phyloP scores from a whole-genome alignment of 768 basidiomycete genomes.

The Crucibulum laeve region DNA sequence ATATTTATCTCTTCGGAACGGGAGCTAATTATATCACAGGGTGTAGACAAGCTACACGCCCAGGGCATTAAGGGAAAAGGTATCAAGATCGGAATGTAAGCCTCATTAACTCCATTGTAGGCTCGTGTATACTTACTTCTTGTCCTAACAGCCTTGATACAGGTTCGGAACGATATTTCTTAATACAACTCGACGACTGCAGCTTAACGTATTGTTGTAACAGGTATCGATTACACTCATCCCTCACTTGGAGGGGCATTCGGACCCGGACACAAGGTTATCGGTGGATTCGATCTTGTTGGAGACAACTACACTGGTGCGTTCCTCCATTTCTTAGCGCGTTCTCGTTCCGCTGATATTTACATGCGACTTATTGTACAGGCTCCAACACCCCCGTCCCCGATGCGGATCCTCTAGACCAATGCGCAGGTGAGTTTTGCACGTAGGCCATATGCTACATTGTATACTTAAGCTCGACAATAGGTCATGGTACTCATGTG shows the following conservation, averaged over 20 bases:
- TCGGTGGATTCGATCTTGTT: conserved; percentile 55
- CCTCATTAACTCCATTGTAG: conserved; percentile 10
- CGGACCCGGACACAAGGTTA: conserved; percentile 48
- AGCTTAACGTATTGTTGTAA: not conserved
- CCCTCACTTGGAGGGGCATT: conserved; percentile 50
- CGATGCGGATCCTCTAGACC: conserved; percentile 48
- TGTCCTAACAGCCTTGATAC: conserved; percentile 41
- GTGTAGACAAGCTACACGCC: conserved; percentile 63
- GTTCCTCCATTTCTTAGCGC: not conserved
- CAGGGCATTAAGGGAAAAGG: conserved; percentile 58
- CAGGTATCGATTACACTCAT: conserved; percentile 52
- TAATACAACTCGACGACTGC: too few relatives aligned
- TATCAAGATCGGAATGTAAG: conserved; percentile 64
- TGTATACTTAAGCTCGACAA: not conserved
- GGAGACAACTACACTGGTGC: conserved; percentile 48
- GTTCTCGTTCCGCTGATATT: not conserved
- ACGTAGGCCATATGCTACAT: not conserved
- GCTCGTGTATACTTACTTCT: not conserved
- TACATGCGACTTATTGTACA: conserved; percentile 7
- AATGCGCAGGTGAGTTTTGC: conserved; percentile 32
- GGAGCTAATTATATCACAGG: conserved; percentile 23
- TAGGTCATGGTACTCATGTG: conserved; percentile 53
- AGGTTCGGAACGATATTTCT: conserved; percentile 18
- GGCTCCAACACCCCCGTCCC: conserved; percentile 46
- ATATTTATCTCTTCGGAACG: not conserved